Conservation (phyloP, 768 basidiomycete species). For the Termitomyces sp. region DNA sequence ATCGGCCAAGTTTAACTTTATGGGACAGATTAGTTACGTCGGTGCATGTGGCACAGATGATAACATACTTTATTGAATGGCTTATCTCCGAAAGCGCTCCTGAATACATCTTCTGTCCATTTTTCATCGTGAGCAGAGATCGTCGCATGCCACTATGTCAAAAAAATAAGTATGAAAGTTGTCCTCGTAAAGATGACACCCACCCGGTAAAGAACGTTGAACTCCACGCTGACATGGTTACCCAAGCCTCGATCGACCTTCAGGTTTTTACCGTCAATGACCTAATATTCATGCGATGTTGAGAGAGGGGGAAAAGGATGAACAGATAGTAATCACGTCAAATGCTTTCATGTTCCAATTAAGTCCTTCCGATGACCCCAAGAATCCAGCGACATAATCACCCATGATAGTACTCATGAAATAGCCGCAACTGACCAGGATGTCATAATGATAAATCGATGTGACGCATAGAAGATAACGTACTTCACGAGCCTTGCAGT, state of each 20-base stretch:
- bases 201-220: slow-evolving; percentile 48
- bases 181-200: too few relatives aligned
- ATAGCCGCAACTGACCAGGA: slow-evolving; percentile 38
- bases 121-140: slow-evolving; percentile 43
- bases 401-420: slow-evolving; percentile 52
- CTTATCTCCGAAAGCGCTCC: slow-evolving; percentile 32
- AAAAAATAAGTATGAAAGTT: too few relatives aligned
- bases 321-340: too few relatives aligned
- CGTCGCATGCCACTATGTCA: slow-evolving; percentile 51
- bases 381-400: slow-evolving; percentile 36
- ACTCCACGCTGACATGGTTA: slow-evolving; percentile 66
- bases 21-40: too few relatives aligned
- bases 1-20: too few relatives aligned
- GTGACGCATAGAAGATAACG: too few relatives aligned
- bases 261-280: slow-evolving; percentile 32
- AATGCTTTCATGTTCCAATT: slow-evolving; percentile 53
- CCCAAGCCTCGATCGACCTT: slow-evolving; percentile 50
- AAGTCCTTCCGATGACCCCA: slow-evolving; percentile 49
- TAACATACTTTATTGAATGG: slow-evolving; percentile 29
- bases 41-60: too few relatives aligned
- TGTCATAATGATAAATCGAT: too few relatives aligned
- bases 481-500: slow-evolving; percentile 51
- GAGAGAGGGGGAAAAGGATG: too few relatives aligned
- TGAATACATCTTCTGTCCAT: slow-evolving; percentile 49
- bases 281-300: slow-evolving; percentile 17